phyloP scores from a whole-genome alignment of 805 yeast species.

The Diddensiella caesifluorescens region DNA sequence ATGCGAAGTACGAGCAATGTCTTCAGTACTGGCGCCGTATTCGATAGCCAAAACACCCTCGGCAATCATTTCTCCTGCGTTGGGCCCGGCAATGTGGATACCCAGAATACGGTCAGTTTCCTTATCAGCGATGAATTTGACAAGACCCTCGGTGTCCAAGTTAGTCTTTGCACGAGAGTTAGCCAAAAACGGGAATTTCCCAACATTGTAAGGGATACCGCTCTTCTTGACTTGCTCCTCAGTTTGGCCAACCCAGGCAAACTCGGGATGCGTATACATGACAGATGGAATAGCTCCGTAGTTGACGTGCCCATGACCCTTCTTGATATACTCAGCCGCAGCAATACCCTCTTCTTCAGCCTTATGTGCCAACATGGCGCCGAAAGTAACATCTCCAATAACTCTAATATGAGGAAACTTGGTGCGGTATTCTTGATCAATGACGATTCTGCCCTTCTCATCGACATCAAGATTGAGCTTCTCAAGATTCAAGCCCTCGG shows the following conservation, averaged over 20 bases:
- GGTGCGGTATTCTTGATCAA: conserved; percentile 89
- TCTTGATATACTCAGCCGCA: conserved; percentile 89
- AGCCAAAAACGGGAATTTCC: conserved; percentile 98
- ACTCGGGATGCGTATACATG: conserved; percentile 99
- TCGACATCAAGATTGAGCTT: conserved; percentile 85
- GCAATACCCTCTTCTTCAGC: conserved; percentile 99
- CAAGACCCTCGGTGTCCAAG: conserved; percentile 94
- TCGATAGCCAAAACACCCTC: conserved; percentile 97
- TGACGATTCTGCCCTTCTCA: conserved; percentile 86
- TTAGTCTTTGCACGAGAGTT: conserved; percentile 99
- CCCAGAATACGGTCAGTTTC: conserved; percentile 96
- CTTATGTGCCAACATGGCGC: conserved; percentile 99
- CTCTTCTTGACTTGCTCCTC: conserved; percentile 92
- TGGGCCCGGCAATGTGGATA: conserved; percentile 94
- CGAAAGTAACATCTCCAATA: conserved; percentile 97
- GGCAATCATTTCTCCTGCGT: conserved; percentile 99
- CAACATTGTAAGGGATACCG: conserved; percentile 86
- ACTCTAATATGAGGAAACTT: conserved; percentile 91
- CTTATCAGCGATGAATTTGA: conserved; percentile 91
- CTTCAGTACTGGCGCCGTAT: conserved; percentile 98
- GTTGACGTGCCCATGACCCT: conserved; percentile 96
- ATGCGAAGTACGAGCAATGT: conserved; percentile 94
- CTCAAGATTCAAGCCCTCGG: conserved; percentile 85
- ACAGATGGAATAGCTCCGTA: conserved; percentile 97
- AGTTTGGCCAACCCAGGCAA: conserved; percentile 97